Percentiles rank a stretch among this genome's conserved stretches.
Evolutionary conservation across 192 early-diverging fungal genomes (phyloP).

Genomic region (Jimgerdemannia lactiflua): DNA sequence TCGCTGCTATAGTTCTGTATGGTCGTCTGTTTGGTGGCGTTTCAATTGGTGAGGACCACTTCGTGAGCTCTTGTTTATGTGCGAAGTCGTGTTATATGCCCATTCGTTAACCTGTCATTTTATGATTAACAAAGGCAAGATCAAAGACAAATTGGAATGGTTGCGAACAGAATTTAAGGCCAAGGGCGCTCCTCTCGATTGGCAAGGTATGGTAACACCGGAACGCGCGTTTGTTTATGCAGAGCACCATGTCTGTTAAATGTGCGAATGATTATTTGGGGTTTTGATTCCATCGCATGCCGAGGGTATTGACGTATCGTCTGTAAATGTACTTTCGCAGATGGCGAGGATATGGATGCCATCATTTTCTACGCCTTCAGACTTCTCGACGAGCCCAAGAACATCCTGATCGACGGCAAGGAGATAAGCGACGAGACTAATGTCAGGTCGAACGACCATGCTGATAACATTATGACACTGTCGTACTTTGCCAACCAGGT

Average conservation of each 20-base stretch:
- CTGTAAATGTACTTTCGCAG: constrained; percentile 10
- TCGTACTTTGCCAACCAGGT: constrained; percentile 37
- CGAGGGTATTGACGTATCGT: no score
- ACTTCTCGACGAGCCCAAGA: constrained; percentile 25
- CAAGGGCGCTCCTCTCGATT: constrained; percentile 17
- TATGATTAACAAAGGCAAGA: constrained; percentile 24
- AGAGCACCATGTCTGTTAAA: no score
- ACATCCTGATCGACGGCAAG: constrained; percentile 33
- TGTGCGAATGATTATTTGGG: no score
- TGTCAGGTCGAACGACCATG: constrained; percentile 31
- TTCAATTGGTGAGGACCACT: constrained; percentile 6
- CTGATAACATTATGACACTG: constrained; percentile 35
- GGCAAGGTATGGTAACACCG: constrained; percentile 22
- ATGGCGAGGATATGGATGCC: constrained; percentile 28
- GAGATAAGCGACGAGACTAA: constrained; percentile 31
- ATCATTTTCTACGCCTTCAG: constrained; percentile 23
- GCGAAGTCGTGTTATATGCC: no score
- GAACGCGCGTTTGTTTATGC: no score
- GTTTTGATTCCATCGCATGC: no score
- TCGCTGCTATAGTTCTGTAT: constrained; percentile 28
- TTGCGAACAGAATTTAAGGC: constrained; percentile 14
- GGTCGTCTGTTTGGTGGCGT: constrained; percentile 33
- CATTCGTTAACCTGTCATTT: not conserved
- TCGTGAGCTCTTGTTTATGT: no score
- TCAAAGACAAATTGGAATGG: constrained; percentile 30